phyloP scores from a whole-genome alignment of 164 flowering plant genomes.

The Stephania cephalantha region DNA sequence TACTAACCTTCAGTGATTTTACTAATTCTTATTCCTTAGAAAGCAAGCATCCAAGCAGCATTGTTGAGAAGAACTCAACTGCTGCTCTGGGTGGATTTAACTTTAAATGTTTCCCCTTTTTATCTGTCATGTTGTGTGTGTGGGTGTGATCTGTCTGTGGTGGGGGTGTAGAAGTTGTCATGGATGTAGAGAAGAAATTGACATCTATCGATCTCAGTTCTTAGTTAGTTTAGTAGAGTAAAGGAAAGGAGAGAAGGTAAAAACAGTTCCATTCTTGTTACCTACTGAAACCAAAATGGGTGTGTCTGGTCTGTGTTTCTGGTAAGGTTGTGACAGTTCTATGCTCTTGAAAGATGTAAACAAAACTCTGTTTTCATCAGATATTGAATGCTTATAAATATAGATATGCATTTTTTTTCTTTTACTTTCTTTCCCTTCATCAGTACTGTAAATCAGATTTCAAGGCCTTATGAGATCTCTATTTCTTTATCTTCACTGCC shows the following conservation, averaged over 20 bases:
- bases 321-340: slow-evolving; percentile 10
- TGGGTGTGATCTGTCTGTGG: slow-evolving; percentile 6
- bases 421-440: background rate
- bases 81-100: slow-evolving; percentile 13
- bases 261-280: slow-evolving; percentile 4
- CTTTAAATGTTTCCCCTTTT: background rate
- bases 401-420: slow-evolving; percentile 1
- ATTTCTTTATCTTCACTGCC: background rate
- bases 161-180: slow-evolving; percentile 10
- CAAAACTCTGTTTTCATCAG: slow-evolving; percentile 14
- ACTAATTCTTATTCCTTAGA: slow-evolving; percentile 19
- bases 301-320: slow-evolving; percentile 6
- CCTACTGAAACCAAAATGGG: slow-evolving; percentile 13
- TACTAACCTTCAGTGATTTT: slow-evolving; percentile 27
- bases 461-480: slow-evolving; percentile 1
- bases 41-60: slow-evolving; percentile 10
- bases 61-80: slow-evolving; percentile 19
- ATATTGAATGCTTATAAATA: slow-evolving; percentile 23
- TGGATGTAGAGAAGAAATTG: slow-evolving; percentile 4
- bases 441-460: background rate
- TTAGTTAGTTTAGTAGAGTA: background rate
- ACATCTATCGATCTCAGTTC: slow-evolving; percentile 2
- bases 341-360: slow-evolving; percentile 17
- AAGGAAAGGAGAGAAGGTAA: background rate
- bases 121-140: slow-evolving; percentile 11